phyloP scores from a whole-genome alignment of 371 early-diverging fungal genomes.

The Mucor indicus region DNA sequence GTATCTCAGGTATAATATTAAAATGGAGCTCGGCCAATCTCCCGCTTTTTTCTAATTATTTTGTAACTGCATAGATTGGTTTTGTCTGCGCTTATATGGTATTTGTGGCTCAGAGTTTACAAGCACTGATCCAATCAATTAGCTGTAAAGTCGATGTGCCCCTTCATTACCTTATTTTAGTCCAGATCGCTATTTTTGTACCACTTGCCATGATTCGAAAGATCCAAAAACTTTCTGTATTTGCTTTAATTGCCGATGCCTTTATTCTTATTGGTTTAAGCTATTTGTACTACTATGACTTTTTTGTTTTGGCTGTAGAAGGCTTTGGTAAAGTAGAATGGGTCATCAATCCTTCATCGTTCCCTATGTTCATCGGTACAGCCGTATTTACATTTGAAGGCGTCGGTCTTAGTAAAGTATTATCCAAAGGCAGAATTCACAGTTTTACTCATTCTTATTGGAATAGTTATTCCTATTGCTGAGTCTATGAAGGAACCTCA shows the following conservation, averaged over 20 bases:
- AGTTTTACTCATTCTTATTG: not conserved
- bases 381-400: constrained; percentile 91
- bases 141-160: constrained; percentile 37
- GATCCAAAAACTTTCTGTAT: constrained; percentile 76
- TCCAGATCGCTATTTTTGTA: constrained; percentile 72
- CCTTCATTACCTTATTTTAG: constrained; percentile 54
- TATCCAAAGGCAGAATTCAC: not conserved
- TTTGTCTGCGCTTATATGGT: constrained; percentile 89
- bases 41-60: not conserved
- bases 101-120: constrained; percentile 82
- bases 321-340: constrained; percentile 58
- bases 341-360: constrained; percentile 56
- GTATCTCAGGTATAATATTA: constrained; percentile 62
- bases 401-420: constrained; percentile 60
- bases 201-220: constrained; percentile 82
- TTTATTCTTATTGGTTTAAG: constrained; percentile 78
- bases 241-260: constrained; percentile 80
- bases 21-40: no score
- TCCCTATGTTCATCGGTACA: constrained; percentile 83
- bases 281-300: constrained; percentile 81
- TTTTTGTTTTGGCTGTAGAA: constrained; percentile 52
- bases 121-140: constrained; percentile 62
- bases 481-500: constrained; percentile 83
- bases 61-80: no score
- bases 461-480: constrained; percentile 59